A percentile compares a stretch with the other conserved stretches of the same genome.
These are phyloP conservation scores for Aureobasidium musti DNA, from an alignment of 2,329 filamentous ascomycete genomes.

Conservation along the genomic window DNA sequence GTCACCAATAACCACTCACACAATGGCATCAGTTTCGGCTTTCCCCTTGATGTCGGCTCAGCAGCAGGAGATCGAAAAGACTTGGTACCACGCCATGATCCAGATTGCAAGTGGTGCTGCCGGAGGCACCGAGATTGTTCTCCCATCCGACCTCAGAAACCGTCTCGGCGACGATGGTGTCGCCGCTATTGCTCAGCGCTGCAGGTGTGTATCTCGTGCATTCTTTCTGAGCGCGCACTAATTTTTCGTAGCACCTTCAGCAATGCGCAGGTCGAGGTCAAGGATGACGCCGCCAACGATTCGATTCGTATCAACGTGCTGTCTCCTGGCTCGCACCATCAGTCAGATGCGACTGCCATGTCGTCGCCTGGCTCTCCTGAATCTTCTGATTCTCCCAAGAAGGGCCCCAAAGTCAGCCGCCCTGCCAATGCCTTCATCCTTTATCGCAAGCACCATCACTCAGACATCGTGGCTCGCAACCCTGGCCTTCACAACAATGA, in stretches of 20 bases:
- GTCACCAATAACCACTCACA: background rate
- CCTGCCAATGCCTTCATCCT: constrained; percentile 52
- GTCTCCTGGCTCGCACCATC: constrained; percentile 24
- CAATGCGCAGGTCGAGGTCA: constrained; percentile 25
- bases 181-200: constrained; percentile 22
- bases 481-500: constrained; percentile 50
- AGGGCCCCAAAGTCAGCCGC: constrained; percentile 44
- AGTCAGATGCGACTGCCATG: constrained; percentile 4
- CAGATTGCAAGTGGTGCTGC: constrained; percentile 11
- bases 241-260: constrained; percentile 12
- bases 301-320: constrained; percentile 22
- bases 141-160: background rate
- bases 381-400: constrained; percentile 11
- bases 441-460: constrained; percentile 47
- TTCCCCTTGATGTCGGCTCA: background rate
- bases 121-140: background rate
- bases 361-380: constrained; percentile 6
- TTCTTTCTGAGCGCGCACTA: background rate
- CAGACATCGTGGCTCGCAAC: constrained; percentile 43
- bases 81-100: constrained; percentile 22
- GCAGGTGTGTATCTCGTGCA: background rate
- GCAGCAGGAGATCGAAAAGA: constrained; percentile 26
- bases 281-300: constrained; percentile 3
- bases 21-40: constrained; percentile 4
- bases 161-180: constrained; percentile 26